These are phyloP conservation scores for Lophiotrema nucula DNA, from an alignment of 495 filamentous ascomycete species.

Conservation along the genomic window DNA sequence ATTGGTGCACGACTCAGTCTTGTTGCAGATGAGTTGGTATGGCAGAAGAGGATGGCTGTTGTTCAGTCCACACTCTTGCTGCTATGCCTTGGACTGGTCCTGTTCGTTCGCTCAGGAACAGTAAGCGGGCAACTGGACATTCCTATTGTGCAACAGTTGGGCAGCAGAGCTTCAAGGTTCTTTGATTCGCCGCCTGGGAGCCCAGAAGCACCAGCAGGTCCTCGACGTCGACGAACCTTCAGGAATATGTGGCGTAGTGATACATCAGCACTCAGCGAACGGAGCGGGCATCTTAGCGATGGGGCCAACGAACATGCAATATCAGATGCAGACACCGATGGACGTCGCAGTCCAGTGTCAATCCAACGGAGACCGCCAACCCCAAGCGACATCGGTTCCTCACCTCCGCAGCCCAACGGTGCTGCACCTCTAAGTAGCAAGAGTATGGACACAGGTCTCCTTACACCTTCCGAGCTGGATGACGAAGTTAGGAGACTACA, in stretches of 20 bases:
- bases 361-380: constrained; percentile 52
- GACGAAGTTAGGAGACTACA: constrained; percentile 6
- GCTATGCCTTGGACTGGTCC: constrained; percentile 79
- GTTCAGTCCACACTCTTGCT: constrained; percentile 84
- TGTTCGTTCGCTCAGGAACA: constrained; percentile 63
- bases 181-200: constrained; percentile 48
- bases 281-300: constrained; percentile 42
- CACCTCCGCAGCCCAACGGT: constrained; percentile 5
- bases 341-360: constrained; percentile 41
- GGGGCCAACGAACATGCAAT: constrained; percentile 11
- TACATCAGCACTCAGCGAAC: constrained; percentile 21
- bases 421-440: background rate
- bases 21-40: constrained; percentile 90
- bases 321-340: constrained; percentile 47
- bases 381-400: constrained; percentile 29
- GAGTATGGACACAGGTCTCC: constrained; percentile 24
- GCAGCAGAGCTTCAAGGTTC: constrained; percentile 40
- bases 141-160: constrained; percentile 54
- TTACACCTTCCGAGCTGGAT: constrained; percentile 17
- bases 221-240: constrained; percentile 14
- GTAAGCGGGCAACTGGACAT: constrained; percentile 51
- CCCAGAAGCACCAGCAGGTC: constrained; percentile 44
- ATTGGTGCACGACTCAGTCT: constrained; percentile 78
- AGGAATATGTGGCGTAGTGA: constrained; percentile 33
- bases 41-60: constrained; percentile 92